These are phyloP conservation scores for Tilletiaria anomala DNA, from an alignment of 1,284 basidiomycete genomes.

Conservation along the genomic window DNA sequence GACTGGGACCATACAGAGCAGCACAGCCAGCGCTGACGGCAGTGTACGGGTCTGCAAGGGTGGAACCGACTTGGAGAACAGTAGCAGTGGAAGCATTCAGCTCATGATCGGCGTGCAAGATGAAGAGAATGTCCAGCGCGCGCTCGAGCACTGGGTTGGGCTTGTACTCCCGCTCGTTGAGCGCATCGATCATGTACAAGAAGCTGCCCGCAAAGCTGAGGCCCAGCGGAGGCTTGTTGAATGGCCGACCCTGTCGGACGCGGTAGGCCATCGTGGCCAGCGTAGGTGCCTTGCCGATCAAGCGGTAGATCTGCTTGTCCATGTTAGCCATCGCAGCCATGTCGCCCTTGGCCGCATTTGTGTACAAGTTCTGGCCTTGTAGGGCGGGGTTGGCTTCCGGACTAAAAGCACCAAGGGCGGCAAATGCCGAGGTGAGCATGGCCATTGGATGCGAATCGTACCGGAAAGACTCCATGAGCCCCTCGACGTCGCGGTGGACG, in stretches of 20 bases:
- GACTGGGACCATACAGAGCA: conserved; percentile 51
- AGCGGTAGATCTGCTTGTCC: conserved; percentile 75
- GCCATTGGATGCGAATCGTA: conserved; percentile 81
- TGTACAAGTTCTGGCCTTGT: conserved; percentile 64
- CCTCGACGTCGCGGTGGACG: conserved; percentile 61
- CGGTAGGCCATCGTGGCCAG: conserved; percentile 79
- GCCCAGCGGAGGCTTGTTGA: conserved; percentile 67
- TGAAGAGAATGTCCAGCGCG: conserved; percentile 67
- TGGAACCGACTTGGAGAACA: conserved; percentile 60
- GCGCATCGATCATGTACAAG: conserved; percentile 71
- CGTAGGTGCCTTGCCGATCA: conserved; percentile 73
- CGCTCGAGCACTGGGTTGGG: conserved; percentile 62
- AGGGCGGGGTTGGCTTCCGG: conserved; percentile 33
- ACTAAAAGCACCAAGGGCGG: conserved; percentile 71
- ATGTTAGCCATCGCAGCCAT: conserved; percentile 51
- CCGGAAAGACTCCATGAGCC: conserved; percentile 53
- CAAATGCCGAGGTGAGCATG: conserved; percentile 66
- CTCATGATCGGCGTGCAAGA: conserved; percentile 67
- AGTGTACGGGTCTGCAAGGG: conserved; percentile 70
- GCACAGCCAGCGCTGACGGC: conserved; percentile 45
- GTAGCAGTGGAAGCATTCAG: conserved; percentile 70
- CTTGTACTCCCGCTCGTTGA: conserved; percentile 50
- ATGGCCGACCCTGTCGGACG: conserved; percentile 68
- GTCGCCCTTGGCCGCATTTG: conserved; percentile 46
- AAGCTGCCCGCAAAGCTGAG: conserved; percentile 67